phyloP scores from a whole-genome alignment of 2,329 filamentous ascomycete genomes.

The Celoporthe dispersa region DNA sequence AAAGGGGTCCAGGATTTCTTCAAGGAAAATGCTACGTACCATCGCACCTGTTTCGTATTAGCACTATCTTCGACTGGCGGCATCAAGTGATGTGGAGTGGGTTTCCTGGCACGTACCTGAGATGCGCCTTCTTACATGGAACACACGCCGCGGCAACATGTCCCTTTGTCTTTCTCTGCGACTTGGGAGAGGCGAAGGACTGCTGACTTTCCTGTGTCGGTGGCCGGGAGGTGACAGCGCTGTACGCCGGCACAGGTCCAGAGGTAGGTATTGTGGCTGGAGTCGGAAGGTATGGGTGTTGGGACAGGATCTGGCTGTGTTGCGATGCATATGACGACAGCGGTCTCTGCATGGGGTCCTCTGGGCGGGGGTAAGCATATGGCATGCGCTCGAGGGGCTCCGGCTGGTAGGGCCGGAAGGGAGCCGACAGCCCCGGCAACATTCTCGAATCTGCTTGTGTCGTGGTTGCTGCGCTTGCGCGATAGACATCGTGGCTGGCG shows the following conservation, averaged over 20 bases:
- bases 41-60: constrained; percentile 59
- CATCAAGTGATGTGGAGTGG: constrained; percentile 18
- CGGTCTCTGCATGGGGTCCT: constrained; percentile 41
- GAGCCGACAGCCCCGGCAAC: constrained; percentile 38
- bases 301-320: constrained; percentile 39
- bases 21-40: constrained; percentile 54
- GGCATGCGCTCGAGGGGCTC: constrained; percentile 46
- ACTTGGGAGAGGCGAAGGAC: constrained; percentile 58
- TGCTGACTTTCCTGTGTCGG: constrained; percentile 49
- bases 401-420: constrained; percentile 43
- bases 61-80: constrained; percentile 23
- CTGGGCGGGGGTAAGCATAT: constrained; percentile 46
- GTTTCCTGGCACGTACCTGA: constrained; percentile 55
- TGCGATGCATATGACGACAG: constrained; percentile 40
- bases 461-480: constrained; percentile 39
- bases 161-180: constrained; percentile 72
- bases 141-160: constrained; percentile 86
- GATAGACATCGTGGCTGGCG: constrained; percentile 56
- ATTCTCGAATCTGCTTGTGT: constrained; percentile 44
- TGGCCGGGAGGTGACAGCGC: constrained; percentile 39
- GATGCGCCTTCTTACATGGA: constrained; percentile 83
- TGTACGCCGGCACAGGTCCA: constrained; percentile 40
- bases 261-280: constrained; percentile 38
- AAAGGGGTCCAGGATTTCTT: constrained; percentile 28
- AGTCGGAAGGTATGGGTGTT: constrained; percentile 36